phyloP scores from a whole-genome alignment of 192 early-diverging fungal species.

The Umbelopsis sp. region DNA sequence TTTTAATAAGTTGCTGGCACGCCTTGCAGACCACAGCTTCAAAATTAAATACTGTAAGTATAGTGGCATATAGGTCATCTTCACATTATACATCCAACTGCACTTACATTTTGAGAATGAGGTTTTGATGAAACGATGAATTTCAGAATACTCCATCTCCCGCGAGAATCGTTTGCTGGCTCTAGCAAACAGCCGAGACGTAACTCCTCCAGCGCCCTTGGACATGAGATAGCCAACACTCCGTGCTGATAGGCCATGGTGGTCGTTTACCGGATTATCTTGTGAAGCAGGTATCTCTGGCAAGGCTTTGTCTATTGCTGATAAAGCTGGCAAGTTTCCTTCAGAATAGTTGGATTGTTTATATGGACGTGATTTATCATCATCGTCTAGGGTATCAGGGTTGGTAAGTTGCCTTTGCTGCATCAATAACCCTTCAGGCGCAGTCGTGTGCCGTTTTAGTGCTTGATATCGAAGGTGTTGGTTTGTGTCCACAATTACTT shows the following conservation, averaged over 20 bases:
- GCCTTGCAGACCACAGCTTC: constrained; percentile 48
- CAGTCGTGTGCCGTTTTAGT: constrained; percentile 1
- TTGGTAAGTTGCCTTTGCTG: background rate
- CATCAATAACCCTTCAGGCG: background rate
- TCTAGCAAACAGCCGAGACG: background rate
- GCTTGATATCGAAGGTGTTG: background rate
- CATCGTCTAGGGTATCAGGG: background rate
- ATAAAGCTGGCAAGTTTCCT: background rate
- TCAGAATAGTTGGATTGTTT: constrained; percentile 5
- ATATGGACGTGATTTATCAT: background rate
- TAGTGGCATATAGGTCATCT: too few relatives aligned
- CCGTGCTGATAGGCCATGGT: background rate
- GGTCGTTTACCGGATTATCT: background rate
- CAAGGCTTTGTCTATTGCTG: background rate
- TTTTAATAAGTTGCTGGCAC: constrained; percentile 50
- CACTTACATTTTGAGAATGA: constrained; percentile 57
- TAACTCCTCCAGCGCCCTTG: background rate
- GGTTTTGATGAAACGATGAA: constrained; percentile 56
- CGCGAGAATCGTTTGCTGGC: constrained; percentile 13
- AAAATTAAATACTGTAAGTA: too few relatives aligned
- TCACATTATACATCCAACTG: background rate
- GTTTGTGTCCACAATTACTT: constrained; percentile 10
- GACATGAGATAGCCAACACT: constrained; percentile 14
- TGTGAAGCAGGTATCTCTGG: background rate
- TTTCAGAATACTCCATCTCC: constrained; percentile 33